Conservation (phyloP, 1,139 yeast species). For the Candida labiduridarum region DNA sequence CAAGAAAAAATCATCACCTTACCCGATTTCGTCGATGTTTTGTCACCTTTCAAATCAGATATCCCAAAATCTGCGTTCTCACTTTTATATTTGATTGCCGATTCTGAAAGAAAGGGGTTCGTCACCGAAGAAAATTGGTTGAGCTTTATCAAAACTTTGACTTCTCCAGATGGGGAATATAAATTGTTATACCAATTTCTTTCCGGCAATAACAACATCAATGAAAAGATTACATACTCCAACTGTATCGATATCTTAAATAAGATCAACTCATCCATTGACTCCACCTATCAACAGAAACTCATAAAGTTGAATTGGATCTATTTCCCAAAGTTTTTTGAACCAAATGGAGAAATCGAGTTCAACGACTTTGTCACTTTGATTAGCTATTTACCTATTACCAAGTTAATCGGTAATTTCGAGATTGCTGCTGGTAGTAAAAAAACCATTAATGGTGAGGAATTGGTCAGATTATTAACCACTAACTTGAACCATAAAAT, state of each 20-base stretch:
- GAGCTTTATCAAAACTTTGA: slow-evolving; percentile 55
- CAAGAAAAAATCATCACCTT: slow-evolving; percentile 28
- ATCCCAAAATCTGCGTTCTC: slow-evolving; percentile 43
- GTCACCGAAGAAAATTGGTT: slow-evolving; percentile 63
- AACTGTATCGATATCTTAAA: slow-evolving; percentile 44
- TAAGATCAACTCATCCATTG: slow-evolving; percentile 43
- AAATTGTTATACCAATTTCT: slow-evolving; percentile 56
- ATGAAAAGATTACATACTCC: slow-evolving; percentile 32
- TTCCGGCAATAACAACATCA: slow-evolving; percentile 27
- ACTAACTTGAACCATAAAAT: slow-evolving; percentile 48
- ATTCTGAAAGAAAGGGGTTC: slow-evolving; percentile 62
- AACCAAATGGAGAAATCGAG: slow-evolving; percentile 41
- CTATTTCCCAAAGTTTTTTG: slow-evolving; percentile 45
- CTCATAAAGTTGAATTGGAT: slow-evolving; percentile 48
- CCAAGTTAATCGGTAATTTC: slow-evolving; percentile 49
- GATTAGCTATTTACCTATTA: slow-evolving; percentile 47
- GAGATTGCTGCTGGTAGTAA: slow-evolving; percentile 41
- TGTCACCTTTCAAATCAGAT: slow-evolving; percentile 48
- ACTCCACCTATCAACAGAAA: slow-evolving; percentile 46
- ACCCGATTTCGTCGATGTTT: slow-evolving; percentile 41
- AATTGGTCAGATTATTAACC: slow-evolving; percentile 37
- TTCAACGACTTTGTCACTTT: slow-evolving; percentile 45
- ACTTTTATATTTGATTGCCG: slow-evolving; percentile 66
- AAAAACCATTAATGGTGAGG: slow-evolving; percentile 35
- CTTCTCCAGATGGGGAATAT: slow-evolving; percentile 59